phyloP scores from a whole-genome alignment of 2,329 filamentous ascomycete species.

The Penicillium brevicompactum region DNA sequence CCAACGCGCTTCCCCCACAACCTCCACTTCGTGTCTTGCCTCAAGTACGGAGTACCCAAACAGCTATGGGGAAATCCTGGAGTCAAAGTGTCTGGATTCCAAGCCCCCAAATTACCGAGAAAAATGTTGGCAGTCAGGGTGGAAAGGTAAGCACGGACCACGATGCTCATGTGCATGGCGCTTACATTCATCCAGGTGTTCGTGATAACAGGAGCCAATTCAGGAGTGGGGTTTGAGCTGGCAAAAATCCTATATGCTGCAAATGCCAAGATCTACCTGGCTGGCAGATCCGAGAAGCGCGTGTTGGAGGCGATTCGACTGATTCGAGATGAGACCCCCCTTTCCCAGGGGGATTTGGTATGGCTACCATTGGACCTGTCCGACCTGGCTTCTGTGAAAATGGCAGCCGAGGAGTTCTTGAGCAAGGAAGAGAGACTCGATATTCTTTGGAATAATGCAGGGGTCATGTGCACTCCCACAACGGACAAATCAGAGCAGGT shows the following conservation, averaged over 20 bases:
- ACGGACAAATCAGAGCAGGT: slow-evolving; percentile 33
- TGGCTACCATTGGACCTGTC: background rate
- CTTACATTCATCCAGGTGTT: background rate
- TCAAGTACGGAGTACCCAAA: background rate
- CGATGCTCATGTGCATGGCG: background rate
- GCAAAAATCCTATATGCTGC: slow-evolving; percentile 22
- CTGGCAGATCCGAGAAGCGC: slow-evolving; percentile 27
- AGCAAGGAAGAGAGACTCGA: slow-evolving; percentile 39
- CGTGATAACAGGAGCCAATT: slow-evolving; percentile 4
- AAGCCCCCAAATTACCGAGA: background rate
- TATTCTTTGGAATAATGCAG: slow-evolving; percentile 43
- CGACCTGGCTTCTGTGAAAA: slow-evolving; percentile 21
- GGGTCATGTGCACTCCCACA: slow-evolving; percentile 39
- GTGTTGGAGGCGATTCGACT: slow-evolving; percentile 7
- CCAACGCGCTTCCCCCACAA: background rate
- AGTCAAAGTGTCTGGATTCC: background rate
- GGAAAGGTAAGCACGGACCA: background rate
- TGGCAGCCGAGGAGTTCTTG: slow-evolving; percentile 40
- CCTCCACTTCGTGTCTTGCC: background rate
- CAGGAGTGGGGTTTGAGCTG: slow-evolving; percentile 26
- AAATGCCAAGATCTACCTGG: slow-evolving; percentile 23
- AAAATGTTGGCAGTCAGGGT: background rate
- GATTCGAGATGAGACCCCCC: background rate
- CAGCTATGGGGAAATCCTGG: background rate
- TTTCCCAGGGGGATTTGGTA: background rate